These are phyloP conservation scores for Leishmania tarentolae DNA, from an alignment of 208 protist species.

Conservation along the genomic window DNA sequence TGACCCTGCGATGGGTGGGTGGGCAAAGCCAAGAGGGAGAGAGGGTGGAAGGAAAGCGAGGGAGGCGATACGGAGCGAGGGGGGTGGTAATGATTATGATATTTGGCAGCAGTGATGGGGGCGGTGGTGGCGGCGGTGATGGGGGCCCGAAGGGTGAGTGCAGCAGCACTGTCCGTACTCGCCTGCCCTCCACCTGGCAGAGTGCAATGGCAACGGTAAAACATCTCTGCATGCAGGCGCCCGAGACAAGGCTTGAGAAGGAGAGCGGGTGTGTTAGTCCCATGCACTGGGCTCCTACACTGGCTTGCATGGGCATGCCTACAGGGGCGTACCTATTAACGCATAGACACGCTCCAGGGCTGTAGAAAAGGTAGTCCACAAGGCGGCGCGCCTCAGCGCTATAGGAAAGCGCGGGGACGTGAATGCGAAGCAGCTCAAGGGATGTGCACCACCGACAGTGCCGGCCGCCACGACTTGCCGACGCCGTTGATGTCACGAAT, in stretches of 20 bases:
- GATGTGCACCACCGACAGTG: conserved; percentile 3
- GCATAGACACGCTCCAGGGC: background rate
- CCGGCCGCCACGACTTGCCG: conserved; percentile 13
- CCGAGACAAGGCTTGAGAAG: background rate
- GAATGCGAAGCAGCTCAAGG: background rate
- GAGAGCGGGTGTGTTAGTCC: background rate
- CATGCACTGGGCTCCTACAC: background rate
- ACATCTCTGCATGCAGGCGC: background rate
- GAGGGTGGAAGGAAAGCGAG: background rate
- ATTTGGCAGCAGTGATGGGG: background rate
- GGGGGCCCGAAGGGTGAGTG: background rate
- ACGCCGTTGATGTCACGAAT: conserved; percentile 33
- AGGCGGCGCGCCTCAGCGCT: background rate
- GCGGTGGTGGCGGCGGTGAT: background rate
- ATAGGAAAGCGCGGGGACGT: background rate
- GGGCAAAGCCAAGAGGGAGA: background rate
- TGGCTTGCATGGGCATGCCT: background rate
- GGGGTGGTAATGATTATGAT: background rate
- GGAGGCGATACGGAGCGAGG: background rate
- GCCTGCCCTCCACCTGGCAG: background rate
- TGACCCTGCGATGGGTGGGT: background rate
- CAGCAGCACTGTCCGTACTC: background rate
- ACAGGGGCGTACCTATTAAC: background rate
- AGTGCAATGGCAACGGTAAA: background rate
- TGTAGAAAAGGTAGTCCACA: background rate